Evolutionary conservation across 1,139 yeast species (phyloP).

Genomic region (Hyphopichia fennica): DNA sequence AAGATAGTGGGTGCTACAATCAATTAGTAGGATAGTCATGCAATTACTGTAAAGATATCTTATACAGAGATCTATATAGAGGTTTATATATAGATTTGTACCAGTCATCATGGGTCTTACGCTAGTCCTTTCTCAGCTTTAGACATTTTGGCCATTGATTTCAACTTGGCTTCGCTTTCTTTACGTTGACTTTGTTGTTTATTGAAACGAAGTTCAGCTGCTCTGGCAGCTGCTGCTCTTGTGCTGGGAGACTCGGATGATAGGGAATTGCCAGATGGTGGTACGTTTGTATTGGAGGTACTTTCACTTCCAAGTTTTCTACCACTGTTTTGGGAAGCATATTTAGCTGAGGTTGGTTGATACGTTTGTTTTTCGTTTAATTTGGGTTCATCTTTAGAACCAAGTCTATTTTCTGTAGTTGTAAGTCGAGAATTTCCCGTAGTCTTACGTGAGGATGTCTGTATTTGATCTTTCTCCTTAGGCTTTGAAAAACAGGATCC

Average conservation of each 20-base stretch:
- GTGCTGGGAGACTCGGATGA: conserved; percentile 6
- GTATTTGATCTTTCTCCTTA: not conserved
- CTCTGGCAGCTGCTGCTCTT: conserved; percentile 35
- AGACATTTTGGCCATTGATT: conserved; percentile 30
- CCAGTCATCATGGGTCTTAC: not conserved
- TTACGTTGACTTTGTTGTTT: conserved; percentile 24
- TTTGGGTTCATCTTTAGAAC: not conserved
- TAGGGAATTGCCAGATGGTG: not conserved
- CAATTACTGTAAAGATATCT: too few species aligned
- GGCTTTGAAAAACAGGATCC: conserved; percentile 6
- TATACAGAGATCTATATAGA: too few species aligned
- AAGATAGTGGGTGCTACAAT: too few species aligned
- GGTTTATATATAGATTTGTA: too few species aligned
- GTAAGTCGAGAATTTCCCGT: conserved; percentile 3
- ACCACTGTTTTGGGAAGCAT: not conserved
- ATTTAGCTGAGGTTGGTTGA: not conserved
- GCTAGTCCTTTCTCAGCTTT: conserved; percentile 30
- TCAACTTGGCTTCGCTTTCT: conserved; percentile 28
- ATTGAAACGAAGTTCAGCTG: conserved; percentile 35
- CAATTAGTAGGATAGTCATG: too few species aligned
- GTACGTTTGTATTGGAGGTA: not conserved
- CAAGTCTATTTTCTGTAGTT: conserved; percentile 1
- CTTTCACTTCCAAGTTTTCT: not conserved
- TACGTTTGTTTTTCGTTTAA: conserved; percentile 3
- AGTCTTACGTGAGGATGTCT: not conserved